A percentile compares a stretch with the other conserved stretches of the same genome.
Conservation (phyloP, 2,329 filamentous ascomycete species). For the Ophiosphaerella narmari region DNA sequence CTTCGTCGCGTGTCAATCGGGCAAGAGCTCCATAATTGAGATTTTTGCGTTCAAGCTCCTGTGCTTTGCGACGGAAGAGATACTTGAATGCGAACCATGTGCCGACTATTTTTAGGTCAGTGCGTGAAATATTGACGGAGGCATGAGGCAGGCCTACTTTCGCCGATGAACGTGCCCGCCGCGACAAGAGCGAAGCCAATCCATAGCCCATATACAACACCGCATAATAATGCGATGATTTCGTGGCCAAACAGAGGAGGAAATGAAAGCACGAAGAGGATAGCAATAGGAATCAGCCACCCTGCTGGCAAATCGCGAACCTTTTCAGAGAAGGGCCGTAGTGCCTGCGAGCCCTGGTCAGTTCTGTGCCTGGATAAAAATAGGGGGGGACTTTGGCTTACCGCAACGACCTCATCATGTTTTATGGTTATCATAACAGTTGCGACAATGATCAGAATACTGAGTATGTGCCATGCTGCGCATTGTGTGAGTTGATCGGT, state of each 20-base stretch:
- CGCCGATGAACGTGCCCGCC: slow-evolving; percentile 42
- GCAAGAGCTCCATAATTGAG: slow-evolving; percentile 44
- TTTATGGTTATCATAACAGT: slow-evolving; percentile 37
- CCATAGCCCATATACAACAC: slow-evolving; percentile 42
- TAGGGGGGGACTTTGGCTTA: slow-evolving; percentile 11
- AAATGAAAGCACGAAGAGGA: slow-evolving; percentile 42
- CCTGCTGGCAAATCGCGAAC: slow-evolving; percentile 42
- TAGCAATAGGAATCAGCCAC: slow-evolving; percentile 42
- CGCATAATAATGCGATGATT: slow-evolving; percentile 39
- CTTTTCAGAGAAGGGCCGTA: slow-evolving; percentile 42
- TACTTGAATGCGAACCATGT: slow-evolving; percentile 45
- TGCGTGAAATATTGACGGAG: background rate
- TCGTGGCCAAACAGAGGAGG: slow-evolving; percentile 44
- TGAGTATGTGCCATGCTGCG: slow-evolving; percentile 40
- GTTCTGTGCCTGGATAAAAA: background rate
- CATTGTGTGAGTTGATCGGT: slow-evolving; percentile 10
- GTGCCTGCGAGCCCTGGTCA: slow-evolving; percentile 26
- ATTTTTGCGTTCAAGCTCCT: slow-evolving; percentile 41
- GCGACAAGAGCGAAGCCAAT: slow-evolving; percentile 42
- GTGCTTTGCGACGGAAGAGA: slow-evolving; percentile 33
- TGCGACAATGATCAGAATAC: slow-evolving; percentile 29
- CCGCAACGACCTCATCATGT: slow-evolving; percentile 39
- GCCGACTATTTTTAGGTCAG: slow-evolving; percentile 30
- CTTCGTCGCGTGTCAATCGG: slow-evolving; percentile 40
- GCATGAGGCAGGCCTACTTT: slow-evolving; percentile 24